Percentiles rank a stretch among this genome's conserved stretches.
phyloP scores from a whole-genome alignment of 2,329 filamentous ascomycete species.

The Cadophora malorum region DNA sequence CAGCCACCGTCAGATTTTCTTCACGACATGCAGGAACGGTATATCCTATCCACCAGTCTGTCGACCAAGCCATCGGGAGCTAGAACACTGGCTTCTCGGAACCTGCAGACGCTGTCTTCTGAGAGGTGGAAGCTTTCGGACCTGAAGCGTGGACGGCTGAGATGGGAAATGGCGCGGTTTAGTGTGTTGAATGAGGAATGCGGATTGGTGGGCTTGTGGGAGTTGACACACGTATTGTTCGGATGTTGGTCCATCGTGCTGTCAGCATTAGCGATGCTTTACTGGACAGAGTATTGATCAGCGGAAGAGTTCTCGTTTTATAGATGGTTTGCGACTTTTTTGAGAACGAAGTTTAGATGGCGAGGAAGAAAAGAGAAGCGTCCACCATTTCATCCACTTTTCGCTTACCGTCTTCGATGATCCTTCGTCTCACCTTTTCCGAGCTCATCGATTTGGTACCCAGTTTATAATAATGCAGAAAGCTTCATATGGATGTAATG shows the following conservation, averaged over 20 bases:
- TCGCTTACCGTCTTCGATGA: neutral
- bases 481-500: no score
- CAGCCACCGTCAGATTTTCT: neutral
- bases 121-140: constrained; percentile 13
- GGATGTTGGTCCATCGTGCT: neutral
- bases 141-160: neutral
- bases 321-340: neutral
- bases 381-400: neutral
- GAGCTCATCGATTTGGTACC: no score
- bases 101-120: neutral
- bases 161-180: neutral
- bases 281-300: neutral
- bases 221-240: neutral
- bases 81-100: neutral
- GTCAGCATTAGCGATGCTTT: neutral
- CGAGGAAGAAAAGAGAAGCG: neutral
- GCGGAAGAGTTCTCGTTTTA: neutral
- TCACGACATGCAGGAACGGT: constrained; percentile 21
- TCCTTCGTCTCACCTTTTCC: neutral
- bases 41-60: neutral
- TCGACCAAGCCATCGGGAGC: constrained; percentile 13
- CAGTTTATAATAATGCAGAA: no score
- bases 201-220: neutral
- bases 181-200: neutral
- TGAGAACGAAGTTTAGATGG: neutral